These are phyloP conservation scores for Hamigera avellanea DNA, from an alignment of 495 filamentous ascomycete species.

Conservation along the genomic window DNA sequence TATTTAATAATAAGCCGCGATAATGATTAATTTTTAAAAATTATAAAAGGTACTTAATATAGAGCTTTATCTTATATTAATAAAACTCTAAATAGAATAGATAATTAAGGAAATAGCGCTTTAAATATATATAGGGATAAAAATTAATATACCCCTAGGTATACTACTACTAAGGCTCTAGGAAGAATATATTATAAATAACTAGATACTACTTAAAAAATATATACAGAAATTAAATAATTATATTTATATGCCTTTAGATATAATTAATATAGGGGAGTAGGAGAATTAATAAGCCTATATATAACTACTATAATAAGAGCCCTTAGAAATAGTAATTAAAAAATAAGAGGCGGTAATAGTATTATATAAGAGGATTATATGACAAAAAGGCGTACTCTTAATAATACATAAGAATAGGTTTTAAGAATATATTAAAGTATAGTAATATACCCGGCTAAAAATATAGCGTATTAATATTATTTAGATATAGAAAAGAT, in stretches of 20 bases:
- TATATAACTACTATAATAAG: not conserved
- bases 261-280: not conserved
- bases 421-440: too few species aligned
- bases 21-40: conserved; percentile 9
- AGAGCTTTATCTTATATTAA: conserved; percentile 6
- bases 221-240: not conserved
- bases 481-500: too few species aligned
- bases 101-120: conserved; percentile 5
- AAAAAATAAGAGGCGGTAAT: not conserved
- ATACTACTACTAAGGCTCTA: too few species aligned
- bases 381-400: too few species aligned
- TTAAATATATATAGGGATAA: not conserved
- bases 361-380: too few species aligned
- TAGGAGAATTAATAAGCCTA: conserved; percentile 4
- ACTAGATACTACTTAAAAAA: not conserved
- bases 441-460: too few species aligned
- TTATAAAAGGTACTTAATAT: not conserved
- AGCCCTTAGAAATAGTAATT: not conserved
- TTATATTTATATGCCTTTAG: conserved; percentile 1
- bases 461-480: too few species aligned
- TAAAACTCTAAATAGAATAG: conserved; percentile 6
- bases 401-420: too few species aligned
- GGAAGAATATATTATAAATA: not conserved
- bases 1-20: conserved; percentile 3
- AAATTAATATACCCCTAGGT: not conserved